These are phyloP conservation scores for Calocybe gangraenosa DNA, from an alignment of 768 basidiomycete species.

Conservation along the genomic window DNA sequence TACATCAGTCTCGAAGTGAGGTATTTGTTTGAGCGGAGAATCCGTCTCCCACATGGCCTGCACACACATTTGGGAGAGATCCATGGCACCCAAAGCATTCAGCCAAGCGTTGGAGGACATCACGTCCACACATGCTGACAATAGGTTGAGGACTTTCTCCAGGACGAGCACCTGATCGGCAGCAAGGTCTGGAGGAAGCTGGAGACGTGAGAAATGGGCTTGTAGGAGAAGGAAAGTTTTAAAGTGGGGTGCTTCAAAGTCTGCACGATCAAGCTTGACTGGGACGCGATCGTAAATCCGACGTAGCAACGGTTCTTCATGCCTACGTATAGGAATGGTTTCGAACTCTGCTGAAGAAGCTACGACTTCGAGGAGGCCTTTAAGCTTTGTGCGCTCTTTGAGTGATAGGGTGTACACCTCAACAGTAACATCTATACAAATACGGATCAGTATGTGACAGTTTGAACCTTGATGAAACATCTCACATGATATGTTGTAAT, in stretches of 20 bases:
- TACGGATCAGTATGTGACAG: not conserved
- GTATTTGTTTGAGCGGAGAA: constrained; percentile 92
- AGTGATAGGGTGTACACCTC: constrained; percentile 95
- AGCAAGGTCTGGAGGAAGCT: constrained; percentile 88
- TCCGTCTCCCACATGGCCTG: constrained; percentile 98
- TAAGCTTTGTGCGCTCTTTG: constrained; percentile 95
- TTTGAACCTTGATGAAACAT: not conserved
- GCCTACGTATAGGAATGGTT: constrained; percentile 87
- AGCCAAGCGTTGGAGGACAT: constrained; percentile 97
- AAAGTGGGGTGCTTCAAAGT: constrained; percentile 96
- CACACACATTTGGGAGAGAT: constrained; percentile 97
- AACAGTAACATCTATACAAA: constrained; percentile 77
- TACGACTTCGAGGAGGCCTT: constrained; percentile 94
- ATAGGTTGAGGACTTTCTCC: constrained; percentile 84
- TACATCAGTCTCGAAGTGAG: constrained; percentile 92
- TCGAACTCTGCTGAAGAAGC: constrained; percentile 98
- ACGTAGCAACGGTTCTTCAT: constrained; percentile 81
- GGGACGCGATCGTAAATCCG: constrained; percentile 96
- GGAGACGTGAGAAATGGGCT: constrained; percentile 92
- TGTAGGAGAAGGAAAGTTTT: constrained; percentile 97
- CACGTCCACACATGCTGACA: constrained; percentile 95
- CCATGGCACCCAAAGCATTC: constrained; percentile 94
- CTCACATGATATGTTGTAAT: constrained; percentile 90
- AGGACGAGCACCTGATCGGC: constrained; percentile 88
- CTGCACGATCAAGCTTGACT: constrained; percentile 78